phyloP scores from a whole-genome alignment of 2,329 filamentous ascomycete genomes.

The Pseudocercospora crystallina region DNA sequence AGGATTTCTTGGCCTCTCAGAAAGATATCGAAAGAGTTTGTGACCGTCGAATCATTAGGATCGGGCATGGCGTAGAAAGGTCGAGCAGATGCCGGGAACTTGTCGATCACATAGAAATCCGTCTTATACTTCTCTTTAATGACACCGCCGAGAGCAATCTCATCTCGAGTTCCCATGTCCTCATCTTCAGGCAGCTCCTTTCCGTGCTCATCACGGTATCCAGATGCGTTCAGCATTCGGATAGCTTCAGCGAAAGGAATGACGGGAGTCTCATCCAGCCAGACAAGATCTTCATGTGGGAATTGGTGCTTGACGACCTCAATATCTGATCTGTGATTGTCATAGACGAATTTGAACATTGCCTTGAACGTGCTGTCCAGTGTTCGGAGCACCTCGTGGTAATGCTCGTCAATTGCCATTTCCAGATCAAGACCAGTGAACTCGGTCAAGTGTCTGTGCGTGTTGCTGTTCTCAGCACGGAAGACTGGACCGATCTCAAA shows the following conservation, averaged over 20 bases:
- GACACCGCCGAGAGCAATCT: constrained; percentile 80
- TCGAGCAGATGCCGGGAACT: constrained; percentile 79
- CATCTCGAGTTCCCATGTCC: constrained; percentile 80
- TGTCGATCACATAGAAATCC: constrained; percentile 93
- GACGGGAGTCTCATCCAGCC: constrained; percentile 80
- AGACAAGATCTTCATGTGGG: constrained; percentile 82
- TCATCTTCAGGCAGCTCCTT: constrained; percentile 69
- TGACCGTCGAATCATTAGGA: constrained; percentile 67
- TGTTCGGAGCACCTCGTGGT: constrained; percentile 79
- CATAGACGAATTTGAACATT: constrained; percentile 72
- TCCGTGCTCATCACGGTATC: constrained; percentile 75
- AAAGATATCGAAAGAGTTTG: constrained; percentile 95
- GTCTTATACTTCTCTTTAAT: constrained; percentile 84
- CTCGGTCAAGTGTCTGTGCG: constrained; percentile 88
- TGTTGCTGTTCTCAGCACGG: constrained; percentile 93
- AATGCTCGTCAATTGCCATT: constrained; percentile 86
- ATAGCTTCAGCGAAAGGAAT: constrained; percentile 79
- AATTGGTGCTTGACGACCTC: constrained; percentile 79
- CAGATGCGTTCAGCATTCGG: constrained; percentile 74
- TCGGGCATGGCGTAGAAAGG: constrained; percentile 93
- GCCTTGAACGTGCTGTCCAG: constrained; percentile 80
- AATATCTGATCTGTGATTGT: constrained; percentile 68
- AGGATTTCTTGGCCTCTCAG: constrained; percentile 90
- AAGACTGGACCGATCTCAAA: constrained; percentile 91
- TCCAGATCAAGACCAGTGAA: constrained; percentile 92